Evolutionary conservation across 768 basidiomycete genomes (phyloP).

Genomic region (Rhodotorula kratochvilovae): DNA sequence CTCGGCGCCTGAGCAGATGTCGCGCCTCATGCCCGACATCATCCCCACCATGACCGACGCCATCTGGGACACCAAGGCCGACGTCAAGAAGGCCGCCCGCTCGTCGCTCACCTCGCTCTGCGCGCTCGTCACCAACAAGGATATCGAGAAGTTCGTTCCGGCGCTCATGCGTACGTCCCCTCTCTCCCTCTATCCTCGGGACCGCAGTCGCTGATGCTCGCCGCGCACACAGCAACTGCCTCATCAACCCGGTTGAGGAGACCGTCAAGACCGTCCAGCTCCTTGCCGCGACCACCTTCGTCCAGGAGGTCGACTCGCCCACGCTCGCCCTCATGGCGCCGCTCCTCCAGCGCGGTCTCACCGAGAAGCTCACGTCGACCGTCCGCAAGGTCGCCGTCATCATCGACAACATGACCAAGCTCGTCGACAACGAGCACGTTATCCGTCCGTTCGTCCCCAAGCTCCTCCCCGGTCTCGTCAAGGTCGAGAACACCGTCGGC

Average conservation of each 20-base stretch:
- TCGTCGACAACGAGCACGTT: slow-evolving; percentile 83
- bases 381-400: slow-evolving; percentile 91
- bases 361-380: slow-evolving; percentile 94
- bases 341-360: slow-evolving; percentile 79
- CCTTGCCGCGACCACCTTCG: slow-evolving; percentile 89
- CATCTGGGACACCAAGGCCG: slow-evolving; percentile 78
- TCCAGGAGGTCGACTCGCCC: slow-evolving; percentile 92
- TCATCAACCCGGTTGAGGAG: slow-evolving; percentile 98
- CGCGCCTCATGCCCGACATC: slow-evolving; percentile 57
- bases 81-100: slow-evolving; percentile 84
- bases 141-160: slow-evolving; percentile 82
- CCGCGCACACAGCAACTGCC: slow-evolving; percentile 57
- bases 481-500: slow-evolving; percentile 88
- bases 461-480: slow-evolving; percentile 72
- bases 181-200: neutral
- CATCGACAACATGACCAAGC: slow-evolving; percentile 76
- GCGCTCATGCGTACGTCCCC: slow-evolving; percentile 59
- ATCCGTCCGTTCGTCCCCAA: slow-evolving; percentile 86
- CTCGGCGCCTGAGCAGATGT: slow-evolving; percentile 43
- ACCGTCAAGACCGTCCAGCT: slow-evolving; percentile 92
- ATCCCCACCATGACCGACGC: slow-evolving; percentile 97
- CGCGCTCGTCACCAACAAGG: slow-evolving; percentile 87
- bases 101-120: slow-evolving; percentile 59
- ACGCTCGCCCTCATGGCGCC: slow-evolving; percentile 94
- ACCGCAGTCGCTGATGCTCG: neutral